Evolutionary conservation across 768 basidiomycete genomes (phyloP), one percentile per base, ranked within the genome.

Genomic region (Aureoboletus auriporus): DNA sequence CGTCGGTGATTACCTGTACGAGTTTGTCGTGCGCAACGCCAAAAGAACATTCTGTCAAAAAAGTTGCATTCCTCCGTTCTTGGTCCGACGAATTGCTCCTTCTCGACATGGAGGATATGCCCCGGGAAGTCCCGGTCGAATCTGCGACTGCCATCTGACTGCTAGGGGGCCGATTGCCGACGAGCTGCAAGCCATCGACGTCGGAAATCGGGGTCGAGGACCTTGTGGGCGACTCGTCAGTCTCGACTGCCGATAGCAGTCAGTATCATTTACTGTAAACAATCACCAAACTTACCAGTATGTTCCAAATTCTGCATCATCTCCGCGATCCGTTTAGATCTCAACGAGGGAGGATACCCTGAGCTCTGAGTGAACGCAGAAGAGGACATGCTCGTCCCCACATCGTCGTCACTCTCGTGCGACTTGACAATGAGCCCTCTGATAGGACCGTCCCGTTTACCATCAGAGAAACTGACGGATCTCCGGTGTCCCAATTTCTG

Each of bases 401-500:
- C 65, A 30, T 66, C 67, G 16, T 68, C 75, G 12, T 69, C 71
- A 13, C 69, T 67, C 33, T 66, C 67, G 42, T 71, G 72, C 39
- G 71, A 60, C 39, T 66, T 67, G 20, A 38, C 49, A 2, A 64
- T 68, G 37, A 85, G 66, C 4, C 85, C 90, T 45, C 73, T 72
- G 39, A 96, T 96, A n/a, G 89, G 92, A 2, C 95, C 94, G 29
- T 87, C 84, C 51, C 78, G 79, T 63, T 84, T 87, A 6, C 96
- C 96, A 63, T 99, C 96, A 23, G 93, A 96, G 71, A 99, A 99
- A 66, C 92, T 95, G 49, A 99, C 95, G 37, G 89, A 92, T 34
- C 92, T 78, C n/a, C 84, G 79, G 56, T 84, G 81, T 11, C 69
- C 67, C 13, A 67, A 54, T 44, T 61, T 69, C 41, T 72, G 72